Evolutionary conservation across 2,329 filamentous ascomycete species (phyloP), one percentile per base, ranked within the genome.

Genomic region (Cladobotryum mycophilum): DNA sequence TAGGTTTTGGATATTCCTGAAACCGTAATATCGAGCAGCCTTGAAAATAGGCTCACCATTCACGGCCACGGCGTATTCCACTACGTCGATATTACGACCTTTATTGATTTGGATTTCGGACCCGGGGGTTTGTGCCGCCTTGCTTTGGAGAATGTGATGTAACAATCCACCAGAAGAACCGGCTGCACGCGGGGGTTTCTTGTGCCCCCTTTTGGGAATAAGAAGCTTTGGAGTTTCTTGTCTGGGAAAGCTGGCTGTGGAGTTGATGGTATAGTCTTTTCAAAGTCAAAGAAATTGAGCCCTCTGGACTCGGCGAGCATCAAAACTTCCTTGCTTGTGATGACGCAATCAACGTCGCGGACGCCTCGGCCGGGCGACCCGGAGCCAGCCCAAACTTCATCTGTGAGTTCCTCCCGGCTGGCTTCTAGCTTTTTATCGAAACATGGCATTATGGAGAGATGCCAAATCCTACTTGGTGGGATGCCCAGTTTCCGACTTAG

Each of bases 351-450:
- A 44, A 97, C 91, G 63, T 99, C 93, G 51, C 93, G 80, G 22
- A 93, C 79, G 1, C 81, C 81, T 45, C 72, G 69, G 1, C 71
- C 74, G 1, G 77, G 72, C 44, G 63, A 64, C 13, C 70, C 74
- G 47, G 71, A 71, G 38, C 68, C 74, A 48, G 68, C 73, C 91
- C 91, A 96, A 14, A 82, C 80, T 6, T 79, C 72, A 64, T 92
- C 87, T 1, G 91, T 97, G 37, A 99, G 79, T 68, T 99, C 93
- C 67, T 90, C 86, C 48, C 93, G 84, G 60, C 90, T 95, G 6
- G 93, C 93, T 71, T 99, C 93, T 25, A 99, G 79, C 69, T 99
- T 99, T 75, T 99, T 99, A 68, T 99, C 93, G 67, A 99, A 97
- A 68, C 93, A 99, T 17, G 93, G 93, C 93, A 99, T 99, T 42